phyloP scores from a whole-genome alignment of 164 flowering plant genomes.

The Piper betle region DNA sequence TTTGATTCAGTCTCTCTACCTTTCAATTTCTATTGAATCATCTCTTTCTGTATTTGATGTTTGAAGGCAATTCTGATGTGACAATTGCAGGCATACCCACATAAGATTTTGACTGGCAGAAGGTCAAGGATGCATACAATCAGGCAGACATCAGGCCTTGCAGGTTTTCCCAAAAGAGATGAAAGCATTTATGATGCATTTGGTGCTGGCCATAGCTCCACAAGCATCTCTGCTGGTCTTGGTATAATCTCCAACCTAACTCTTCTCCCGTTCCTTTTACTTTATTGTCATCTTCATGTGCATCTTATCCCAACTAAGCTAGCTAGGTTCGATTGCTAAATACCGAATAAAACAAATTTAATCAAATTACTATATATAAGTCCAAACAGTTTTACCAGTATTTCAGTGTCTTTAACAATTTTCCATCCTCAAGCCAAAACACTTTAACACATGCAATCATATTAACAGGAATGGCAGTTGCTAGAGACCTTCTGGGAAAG shows the following conservation, averaged over 20 bases:
- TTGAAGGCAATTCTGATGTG: background rate
- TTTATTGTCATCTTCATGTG: background rate
- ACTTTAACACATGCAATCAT: background rate
- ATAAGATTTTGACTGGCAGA: constrained; percentile 88
- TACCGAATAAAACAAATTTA: background rate
- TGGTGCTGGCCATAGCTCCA: too few relatives aligned
- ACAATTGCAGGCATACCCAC: constrained; percentile 65
- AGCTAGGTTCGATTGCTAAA: background rate
- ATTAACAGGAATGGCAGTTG: constrained; percentile 75
- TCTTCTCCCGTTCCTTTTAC: background rate
- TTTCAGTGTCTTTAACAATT: background rate
- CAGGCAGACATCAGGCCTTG: constrained; percentile 72
- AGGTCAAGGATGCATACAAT: constrained; percentile 73
- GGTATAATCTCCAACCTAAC: constrained; percentile 25
- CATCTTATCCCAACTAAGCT: background rate
- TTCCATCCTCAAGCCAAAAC: background rate
- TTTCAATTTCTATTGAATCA: background rate
- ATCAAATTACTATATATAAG: background rate
- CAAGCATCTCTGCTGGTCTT: constrained; percentile 82
- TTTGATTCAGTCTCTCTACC: background rate
- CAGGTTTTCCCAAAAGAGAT: constrained; percentile 84
- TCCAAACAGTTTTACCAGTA: background rate
- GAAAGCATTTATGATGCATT: constrained; percentile 39
- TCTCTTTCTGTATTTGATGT: background rate
- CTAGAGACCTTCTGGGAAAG: constrained; percentile 70